These are phyloP conservation scores for Capsicum pubescens DNA, from an alignment of 257 asterid species.

Conservation along the genomic window DNA sequence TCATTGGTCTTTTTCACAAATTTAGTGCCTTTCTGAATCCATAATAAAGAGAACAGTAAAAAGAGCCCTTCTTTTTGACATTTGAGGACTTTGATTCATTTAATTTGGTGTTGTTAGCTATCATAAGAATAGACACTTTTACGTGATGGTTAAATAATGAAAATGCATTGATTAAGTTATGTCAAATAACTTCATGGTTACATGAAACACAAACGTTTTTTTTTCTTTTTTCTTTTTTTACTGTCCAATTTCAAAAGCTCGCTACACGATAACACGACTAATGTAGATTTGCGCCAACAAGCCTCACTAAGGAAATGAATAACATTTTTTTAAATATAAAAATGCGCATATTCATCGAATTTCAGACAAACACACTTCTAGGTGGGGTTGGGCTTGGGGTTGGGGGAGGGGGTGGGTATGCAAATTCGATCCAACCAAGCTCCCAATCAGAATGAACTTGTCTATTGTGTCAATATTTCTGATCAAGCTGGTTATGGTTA, in stretches of 20 bases:
- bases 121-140: neutral
- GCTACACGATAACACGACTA: neutral
- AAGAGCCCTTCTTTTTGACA: neutral
- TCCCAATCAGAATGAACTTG: too few relatives aligned
- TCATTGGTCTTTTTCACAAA: neutral
- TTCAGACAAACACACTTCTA: neutral
- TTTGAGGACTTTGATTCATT: neutral
- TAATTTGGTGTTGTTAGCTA: neutral
- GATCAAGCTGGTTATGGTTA: too few relatives aligned
- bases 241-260: neutral
- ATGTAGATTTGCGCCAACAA: neutral
- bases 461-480: too few relatives aligned
- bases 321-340: fast-evolving
- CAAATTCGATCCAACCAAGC: too few relatives aligned
- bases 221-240: neutral
- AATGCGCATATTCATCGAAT: neutral
- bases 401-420: too few relatives aligned
- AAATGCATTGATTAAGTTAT: conserved; percentile 16
- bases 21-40: neutral
- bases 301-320: neutral
- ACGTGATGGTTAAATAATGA: neutral
- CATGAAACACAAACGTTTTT: neutral
- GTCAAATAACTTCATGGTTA: neutral
- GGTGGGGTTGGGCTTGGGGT: too few relatives aligned
- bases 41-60: neutral